Base-by-base conservation (phyloP, 164 flowering plant genomes). In the Aristolochia contorta region DNA sequence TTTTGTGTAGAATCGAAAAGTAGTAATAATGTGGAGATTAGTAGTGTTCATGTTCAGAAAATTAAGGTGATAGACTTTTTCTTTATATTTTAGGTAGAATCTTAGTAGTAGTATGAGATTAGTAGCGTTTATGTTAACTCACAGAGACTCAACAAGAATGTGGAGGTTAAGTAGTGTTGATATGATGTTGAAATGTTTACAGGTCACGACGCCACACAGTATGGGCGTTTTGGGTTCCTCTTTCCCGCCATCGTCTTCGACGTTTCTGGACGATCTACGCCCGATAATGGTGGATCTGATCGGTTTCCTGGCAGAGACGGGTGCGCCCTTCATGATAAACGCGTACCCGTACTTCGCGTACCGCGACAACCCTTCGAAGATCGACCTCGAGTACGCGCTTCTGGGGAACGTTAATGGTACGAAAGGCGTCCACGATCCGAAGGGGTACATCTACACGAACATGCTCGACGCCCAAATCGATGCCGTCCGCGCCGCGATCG, bases 381-480 rank as follows among this genome's bases (percentile, higher is more conserved):
- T 27, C 45, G 57, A 54, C 12, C 1, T 52, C 21, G 45, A 30
- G 43, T 27, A 30, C 12, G 45, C 45, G 32, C 45, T 56, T 57
- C 5, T 83, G 6, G 84, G 84, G 0, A 77, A 77, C 24, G 50
- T 66, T 0, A 63, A 76, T 4, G 76, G 68, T 5, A 5, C 30
- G 3, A 27, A 27, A 27, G 3, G 30, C 1, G 78, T 81, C 0
- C 68, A 57, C 13, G 93, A 82, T 62, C 81, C 84, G 0, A 73
- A 74, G 18, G 86, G 84, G 12, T 75, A 58, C 43, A 49, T 21
- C 3, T 84, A 86, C 71, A 69, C 32, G 20, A 86, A 86, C 66
- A 79, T 86, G 87, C 53, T 86, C 7, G 87, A 86, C 57, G 90
- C 88, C 0, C 90, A 82, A 56, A 74, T 86, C 10, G 94, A 86